Conservation (phyloP, 192 early-diverging fungal genomes). For the Backusella parvicylindrica region DNA sequence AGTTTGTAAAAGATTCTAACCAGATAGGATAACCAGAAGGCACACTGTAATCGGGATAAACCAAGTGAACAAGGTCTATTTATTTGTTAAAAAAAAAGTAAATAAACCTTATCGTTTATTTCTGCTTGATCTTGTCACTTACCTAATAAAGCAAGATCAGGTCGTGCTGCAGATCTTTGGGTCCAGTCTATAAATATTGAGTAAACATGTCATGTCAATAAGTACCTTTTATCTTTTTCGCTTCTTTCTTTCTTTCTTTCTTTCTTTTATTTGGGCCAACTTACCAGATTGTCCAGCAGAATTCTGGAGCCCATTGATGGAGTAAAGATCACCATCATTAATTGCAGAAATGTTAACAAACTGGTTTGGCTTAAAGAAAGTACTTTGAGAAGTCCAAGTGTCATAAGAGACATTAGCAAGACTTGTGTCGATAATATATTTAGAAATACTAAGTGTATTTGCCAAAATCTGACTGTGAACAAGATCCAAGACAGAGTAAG, state of each 20-base stretch:
- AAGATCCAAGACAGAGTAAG: neutral
- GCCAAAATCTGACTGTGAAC: neutral
- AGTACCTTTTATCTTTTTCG: neutral
- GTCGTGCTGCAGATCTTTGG: conserved; percentile 10
- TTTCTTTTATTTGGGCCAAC: neutral
- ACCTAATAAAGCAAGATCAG: conserved; percentile 11
- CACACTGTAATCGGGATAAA: neutral
- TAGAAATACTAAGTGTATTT: neutral
- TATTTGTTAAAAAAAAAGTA: neutral
- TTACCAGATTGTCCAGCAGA: neutral
- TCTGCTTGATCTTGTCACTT: neutral
- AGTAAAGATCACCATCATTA: neutral
- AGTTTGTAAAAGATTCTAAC: neutral
- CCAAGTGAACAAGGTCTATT: neutral
- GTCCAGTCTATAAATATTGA: neutral
- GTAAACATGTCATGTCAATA: neutral
- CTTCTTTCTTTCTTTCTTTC: neutral
- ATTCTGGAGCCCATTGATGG: neutral
- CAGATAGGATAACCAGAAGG: neutral
- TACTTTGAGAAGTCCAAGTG: neutral
- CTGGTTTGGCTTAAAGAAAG: neutral
- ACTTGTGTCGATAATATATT: conserved; percentile 10
- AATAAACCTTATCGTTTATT: neutral
- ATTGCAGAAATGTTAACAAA: neutral
- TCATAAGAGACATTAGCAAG: neutral